Evolutionary conservation across 179 eudicot species (phyloP).

Genomic region (Silene vulgaris): DNA sequence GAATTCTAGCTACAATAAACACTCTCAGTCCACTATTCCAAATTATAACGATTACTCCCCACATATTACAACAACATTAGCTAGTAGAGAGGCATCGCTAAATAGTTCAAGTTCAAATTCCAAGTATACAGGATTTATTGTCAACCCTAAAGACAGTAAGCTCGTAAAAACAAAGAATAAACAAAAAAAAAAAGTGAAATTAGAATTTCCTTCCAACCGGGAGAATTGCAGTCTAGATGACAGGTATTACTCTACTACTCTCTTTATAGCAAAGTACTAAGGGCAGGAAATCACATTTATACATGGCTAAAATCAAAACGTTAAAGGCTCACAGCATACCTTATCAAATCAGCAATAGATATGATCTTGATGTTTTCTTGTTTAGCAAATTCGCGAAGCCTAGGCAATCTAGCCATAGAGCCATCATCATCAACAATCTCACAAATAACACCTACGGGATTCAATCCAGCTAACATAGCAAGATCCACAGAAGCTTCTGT

Average conservation of each 20-base stretch:
- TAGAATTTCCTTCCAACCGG: too few species aligned
- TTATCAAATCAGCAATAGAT: conserved; percentile 79
- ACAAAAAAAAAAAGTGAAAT: not conserved
- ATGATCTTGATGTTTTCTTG: conserved; percentile 61
- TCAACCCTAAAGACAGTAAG: not conserved
- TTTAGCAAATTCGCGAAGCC: conserved; percentile 62
- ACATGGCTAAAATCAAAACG: not conserved
- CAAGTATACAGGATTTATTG: not conserved
- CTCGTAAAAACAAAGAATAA: not conserved
- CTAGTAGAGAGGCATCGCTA: conserved; percentile 5
- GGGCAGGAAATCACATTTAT: not conserved
- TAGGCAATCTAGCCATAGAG: conserved; percentile 90
- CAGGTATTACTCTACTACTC: not conserved
- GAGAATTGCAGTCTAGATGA: not conserved
- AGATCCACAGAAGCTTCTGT: conserved; percentile 91
- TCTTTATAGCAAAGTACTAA: not conserved
- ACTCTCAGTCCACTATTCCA: not conserved
- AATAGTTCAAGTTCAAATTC: not conserved
- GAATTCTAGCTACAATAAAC: not conserved
- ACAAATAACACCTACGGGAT: conserved; percentile 74
- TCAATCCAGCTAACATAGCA: conserved; percentile 69
- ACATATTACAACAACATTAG: not conserved
- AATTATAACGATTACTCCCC: not conserved
- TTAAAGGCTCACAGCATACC: conserved; percentile 32
- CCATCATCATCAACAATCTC: conserved; percentile 96